Conservation (phyloP, 2,329 filamentous ascomycete species). For the Aspergillus melleus region DNA sequence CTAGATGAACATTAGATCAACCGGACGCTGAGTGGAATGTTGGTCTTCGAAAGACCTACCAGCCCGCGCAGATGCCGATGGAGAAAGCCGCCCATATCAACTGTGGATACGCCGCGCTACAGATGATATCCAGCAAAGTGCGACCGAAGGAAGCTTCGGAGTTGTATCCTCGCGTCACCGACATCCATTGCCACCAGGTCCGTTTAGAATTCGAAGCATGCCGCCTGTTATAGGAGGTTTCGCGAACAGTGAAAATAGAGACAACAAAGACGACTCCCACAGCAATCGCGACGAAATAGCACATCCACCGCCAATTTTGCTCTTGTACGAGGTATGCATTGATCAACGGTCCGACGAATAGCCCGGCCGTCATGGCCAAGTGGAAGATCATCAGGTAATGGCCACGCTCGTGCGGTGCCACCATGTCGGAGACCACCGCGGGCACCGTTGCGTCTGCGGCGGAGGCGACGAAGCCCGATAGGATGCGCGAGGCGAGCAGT, state of each 20-base stretch:
- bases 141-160: constrained; percentile 25
- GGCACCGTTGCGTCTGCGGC: constrained; percentile 40
- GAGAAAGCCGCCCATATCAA: constrained; percentile 28
- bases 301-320: constrained; percentile 28
- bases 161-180: constrained; percentile 21
- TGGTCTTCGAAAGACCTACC: constrained; percentile 7
- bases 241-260: constrained; percentile 23
- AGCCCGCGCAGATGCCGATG: constrained; percentile 29
- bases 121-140: constrained; percentile 23
- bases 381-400: constrained; percentile 42
- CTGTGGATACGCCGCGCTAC: constrained; percentile 25
- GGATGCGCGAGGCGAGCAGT: constrained; percentile 28
- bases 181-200: constrained; percentile 22
- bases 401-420: constrained; percentile 35
- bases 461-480: constrained; percentile 28
- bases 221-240: constrained; percentile 20
- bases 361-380: constrained; percentile 34
- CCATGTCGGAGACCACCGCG: constrained; percentile 38
- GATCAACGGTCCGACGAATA: constrained; percentile 40
- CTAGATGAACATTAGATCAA: constrained; percentile 9
- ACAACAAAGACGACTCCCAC: constrained; percentile 19
- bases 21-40: no score
- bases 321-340: constrained; percentile 27
- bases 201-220: constrained; percentile 8
- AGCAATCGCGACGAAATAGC: constrained; percentile 25